Base-by-base conservation (phyloP, 139 green algal genomes). In the Haematococcus lacustris region DNA sequence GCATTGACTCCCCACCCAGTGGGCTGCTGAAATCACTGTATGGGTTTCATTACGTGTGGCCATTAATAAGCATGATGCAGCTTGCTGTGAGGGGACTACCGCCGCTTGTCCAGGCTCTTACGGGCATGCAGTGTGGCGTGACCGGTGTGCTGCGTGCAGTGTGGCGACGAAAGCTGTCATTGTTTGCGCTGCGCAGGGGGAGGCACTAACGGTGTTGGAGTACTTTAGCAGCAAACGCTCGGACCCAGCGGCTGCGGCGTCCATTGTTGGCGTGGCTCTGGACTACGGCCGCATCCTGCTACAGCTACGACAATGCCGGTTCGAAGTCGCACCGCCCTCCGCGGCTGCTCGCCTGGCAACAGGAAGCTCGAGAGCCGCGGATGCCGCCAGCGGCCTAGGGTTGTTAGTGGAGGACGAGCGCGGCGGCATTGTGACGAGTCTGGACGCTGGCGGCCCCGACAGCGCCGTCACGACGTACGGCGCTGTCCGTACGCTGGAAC, bases 201-300 rank as follows among this genome's bases (percentile, higher is more conserved):
- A n/a, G n/a, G n/a, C n/a, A n/a, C n/a, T n/a, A n/a, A n/a, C 74
- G 9, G 67, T 85, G 28, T 68, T 85, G 0, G 71, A 77, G 68
- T 85, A 85, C 75, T 85, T 85, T 41, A 81, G 50, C 62, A 51
- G 23, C 35, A 68, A 79, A 40, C 63, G 63, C 6, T 37, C 38
- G 1, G 57, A 68, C 69, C 34, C 51, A 39, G 37, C 32, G 50
- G 35, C 34, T 59, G 47, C 43, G 33, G 47, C 41, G 5, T n/a
- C 47, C 40, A 34, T 78, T 35, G 75, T 88, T 17, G 50, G 77
- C 3, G 67, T 81, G 26, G 75, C 80, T 0, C 70, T 88, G 32
- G 73, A 84, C 66, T 88, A 88, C 63, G 77, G 71, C 9, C 59
- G 70, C 13, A 68, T 76, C 7, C 73, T 85, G 75, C 73, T 88